Evolutionary conservation across 768 basidiomycete species (phyloP).

Genomic region (Suillus paluster): DNA sequence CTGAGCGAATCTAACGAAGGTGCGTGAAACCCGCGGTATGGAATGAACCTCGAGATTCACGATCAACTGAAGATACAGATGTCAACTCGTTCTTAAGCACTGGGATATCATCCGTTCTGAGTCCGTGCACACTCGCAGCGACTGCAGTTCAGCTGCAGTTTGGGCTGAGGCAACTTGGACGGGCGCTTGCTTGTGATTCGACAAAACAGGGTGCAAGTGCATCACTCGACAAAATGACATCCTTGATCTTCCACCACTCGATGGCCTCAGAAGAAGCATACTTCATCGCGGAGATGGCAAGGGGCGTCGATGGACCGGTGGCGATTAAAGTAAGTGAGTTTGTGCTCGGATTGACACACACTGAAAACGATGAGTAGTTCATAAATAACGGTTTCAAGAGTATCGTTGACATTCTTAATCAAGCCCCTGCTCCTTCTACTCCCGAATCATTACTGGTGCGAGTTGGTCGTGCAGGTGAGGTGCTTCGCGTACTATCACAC

Average conservation of each 20-base stretch:
- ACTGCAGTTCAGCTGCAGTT: slow-evolving; percentile 82
- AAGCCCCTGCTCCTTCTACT: slow-evolving; percentile 28
- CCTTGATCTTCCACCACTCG: slow-evolving; percentile 70
- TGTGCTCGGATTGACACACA: not conserved
- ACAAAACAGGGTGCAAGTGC: slow-evolving; percentile 55
- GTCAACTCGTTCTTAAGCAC: slow-evolving; percentile 56
- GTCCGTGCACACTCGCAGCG: slow-evolving; percentile 84
- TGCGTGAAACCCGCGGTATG: slow-evolving; percentile 29
- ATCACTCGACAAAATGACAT: slow-evolving; percentile 67
- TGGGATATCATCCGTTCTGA: slow-evolving; percentile 68
- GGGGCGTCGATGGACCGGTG: slow-evolving; percentile 66
- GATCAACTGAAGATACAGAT: slow-evolving; percentile 38
- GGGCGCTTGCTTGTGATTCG: slow-evolving; percentile 62
- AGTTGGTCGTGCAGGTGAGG: slow-evolving; percentile 62
- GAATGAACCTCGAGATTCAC: slow-evolving; percentile 8
- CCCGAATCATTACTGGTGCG: slow-evolving; percentile 40
- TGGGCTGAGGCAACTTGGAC: slow-evolving; percentile 72
- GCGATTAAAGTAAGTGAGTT: slow-evolving; percentile 61
- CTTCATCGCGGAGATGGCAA: slow-evolving; percentile 82
- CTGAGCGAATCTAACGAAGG: slow-evolving; percentile 66
- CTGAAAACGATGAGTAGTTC: slow-evolving; percentile 48
- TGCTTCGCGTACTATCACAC: slow-evolving; percentile 69
- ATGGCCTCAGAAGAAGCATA: slow-evolving; percentile 81
- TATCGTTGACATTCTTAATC: slow-evolving; percentile 59
- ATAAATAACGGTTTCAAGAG: slow-evolving; percentile 74